Conservation (phyloP, 495 filamentous ascomycete genomes). For the Trichoderma asperelloides region DNA sequence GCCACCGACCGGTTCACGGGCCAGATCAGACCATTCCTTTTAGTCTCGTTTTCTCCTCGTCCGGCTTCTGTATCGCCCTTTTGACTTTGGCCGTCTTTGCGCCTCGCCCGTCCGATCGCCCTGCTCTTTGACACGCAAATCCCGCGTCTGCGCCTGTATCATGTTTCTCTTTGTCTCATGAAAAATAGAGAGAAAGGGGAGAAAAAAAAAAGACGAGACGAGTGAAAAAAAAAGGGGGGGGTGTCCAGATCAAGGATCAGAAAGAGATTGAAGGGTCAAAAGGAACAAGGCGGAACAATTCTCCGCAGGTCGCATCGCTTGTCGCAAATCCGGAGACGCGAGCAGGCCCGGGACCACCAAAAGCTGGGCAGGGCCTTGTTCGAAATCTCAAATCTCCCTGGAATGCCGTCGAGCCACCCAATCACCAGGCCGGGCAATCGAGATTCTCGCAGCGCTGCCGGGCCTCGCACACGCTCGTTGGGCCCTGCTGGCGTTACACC, state of each 20-base stretch:
- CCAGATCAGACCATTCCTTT: constrained; percentile 1
- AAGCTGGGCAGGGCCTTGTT: not conserved
- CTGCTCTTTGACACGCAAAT: not conserved
- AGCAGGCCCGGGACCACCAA: not conserved
- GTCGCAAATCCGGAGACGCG: not conserved
- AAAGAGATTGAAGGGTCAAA: not conserved
- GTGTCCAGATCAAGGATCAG: not conserved
- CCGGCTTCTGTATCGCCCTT: not conserved
- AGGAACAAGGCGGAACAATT: constrained; percentile 2
- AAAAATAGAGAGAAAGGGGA: not conserved
- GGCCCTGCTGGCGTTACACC: not conserved
- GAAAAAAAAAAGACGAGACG: not conserved
- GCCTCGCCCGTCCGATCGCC: not conserved
- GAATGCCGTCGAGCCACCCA: constrained; percentile 3
- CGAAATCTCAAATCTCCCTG: not conserved
- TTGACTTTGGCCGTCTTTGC: too few species aligned
- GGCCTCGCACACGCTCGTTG: not conserved
- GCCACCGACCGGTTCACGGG: constrained; percentile 4
- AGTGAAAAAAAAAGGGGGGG: not conserved
- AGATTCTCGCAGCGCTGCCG: not conserved
- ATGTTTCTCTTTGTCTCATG: not conserved
- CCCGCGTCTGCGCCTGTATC: not conserved
- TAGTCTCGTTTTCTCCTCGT: not conserved
- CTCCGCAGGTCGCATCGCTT: not conserved
- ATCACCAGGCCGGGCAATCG: not conserved